Evolutionary conservation across 2,329 filamentous ascomycete species (phyloP), one percentile per base, ranked within the genome.

Genomic region (Hysterium pulicare): DNA sequence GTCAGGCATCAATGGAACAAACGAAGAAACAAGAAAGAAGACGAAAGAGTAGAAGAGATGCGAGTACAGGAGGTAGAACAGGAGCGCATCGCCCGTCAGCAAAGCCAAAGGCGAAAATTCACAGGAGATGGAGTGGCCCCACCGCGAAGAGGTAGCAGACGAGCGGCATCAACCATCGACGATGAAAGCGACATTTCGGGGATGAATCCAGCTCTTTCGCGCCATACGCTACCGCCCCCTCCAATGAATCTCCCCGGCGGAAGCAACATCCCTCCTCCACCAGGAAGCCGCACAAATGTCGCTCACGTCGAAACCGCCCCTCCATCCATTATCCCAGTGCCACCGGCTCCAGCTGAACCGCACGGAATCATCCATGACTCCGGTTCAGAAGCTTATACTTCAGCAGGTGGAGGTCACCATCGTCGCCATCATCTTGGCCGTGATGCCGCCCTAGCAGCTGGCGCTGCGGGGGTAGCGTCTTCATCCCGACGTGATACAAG

Each of bases 101-200:
- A 77, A 45, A 79, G 78, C 26, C 76, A 57, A 20, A 58, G 77
- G n/a, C 79, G 82, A 17, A 75, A 75, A 53, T 88, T 80, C 47
- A 88, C 85, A 2, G 85, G 81, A 21, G 86, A 90, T 59, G 83
- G 83, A 15, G 34, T 44, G 17, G 54, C 58, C n/a, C 58, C 62
- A 3, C 48, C 48, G 7, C 50, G 56, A 34, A 58, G 58, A 38
- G 42, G 41, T 36, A 49, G 54, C 22, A 51, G 61, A 31, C 57
- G 58, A 9, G 52, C 54, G 22, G 16, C 13, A 13, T 68, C 66
- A 7, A 68, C 73, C 10, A 64, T 71, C n/a, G 59, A 70, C 17
- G 68, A 70, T n/a, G 66, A 71, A 32, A 67, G 59, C 32, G 68
- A 67, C 5, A 57, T 72, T 23, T 59, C 60, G 4, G 69, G 69